phyloP scores from a whole-genome alignment of 495 filamentous ascomycete species.

The Aspergillus sclerotioniger region DNA sequence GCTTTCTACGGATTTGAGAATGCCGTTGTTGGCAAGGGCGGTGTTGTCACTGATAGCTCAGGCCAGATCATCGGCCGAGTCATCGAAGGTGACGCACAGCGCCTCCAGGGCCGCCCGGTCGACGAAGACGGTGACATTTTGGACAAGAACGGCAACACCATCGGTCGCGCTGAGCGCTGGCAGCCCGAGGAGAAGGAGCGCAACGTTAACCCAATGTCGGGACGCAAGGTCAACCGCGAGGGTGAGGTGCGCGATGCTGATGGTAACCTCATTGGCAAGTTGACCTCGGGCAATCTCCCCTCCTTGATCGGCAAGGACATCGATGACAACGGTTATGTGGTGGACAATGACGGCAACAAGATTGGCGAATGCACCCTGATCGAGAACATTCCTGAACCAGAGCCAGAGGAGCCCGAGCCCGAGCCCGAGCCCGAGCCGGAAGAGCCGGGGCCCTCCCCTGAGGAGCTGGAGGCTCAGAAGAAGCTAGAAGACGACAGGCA shows the following conservation, averaged over 20 bases:
- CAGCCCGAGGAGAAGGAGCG: conserved; percentile 72
- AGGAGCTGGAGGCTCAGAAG: conserved; percentile 53
- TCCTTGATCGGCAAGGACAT: conserved; percentile 74
- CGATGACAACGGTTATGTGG: conserved; percentile 81
- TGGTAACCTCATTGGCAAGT: conserved; percentile 75
- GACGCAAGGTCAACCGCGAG: conserved; percentile 74
- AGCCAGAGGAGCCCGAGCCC: conserved; percentile 31
- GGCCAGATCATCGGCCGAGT: conserved; percentile 74
- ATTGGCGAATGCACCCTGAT: conserved; percentile 79
- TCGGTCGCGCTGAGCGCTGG: conserved; percentile 82
- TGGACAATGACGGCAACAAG: conserved; percentile 77
- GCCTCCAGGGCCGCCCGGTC: conserved; percentile 69
- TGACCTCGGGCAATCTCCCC: conserved; percentile 70
- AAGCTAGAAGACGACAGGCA: conserved; percentile 66
- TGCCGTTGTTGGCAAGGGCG: conserved; percentile 71
- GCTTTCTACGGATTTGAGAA: conserved; percentile 76
- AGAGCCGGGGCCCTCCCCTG: conserved; percentile 33
- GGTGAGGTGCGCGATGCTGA: conserved; percentile 80
- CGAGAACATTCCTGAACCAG: conserved; percentile 61
- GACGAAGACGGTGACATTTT: conserved; percentile 82
- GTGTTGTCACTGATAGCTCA: conserved; percentile 59
- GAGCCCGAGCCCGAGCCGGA: conserved; percentile 18
- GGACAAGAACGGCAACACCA: conserved; percentile 77
- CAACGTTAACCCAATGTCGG: conserved; percentile 66
- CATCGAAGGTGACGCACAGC: conserved; percentile 67